Percentiles rank a stretch among this genome's conserved stretches.
Conservation (phyloP, 345 rosid genomes). For the Populus simonii region DNA sequence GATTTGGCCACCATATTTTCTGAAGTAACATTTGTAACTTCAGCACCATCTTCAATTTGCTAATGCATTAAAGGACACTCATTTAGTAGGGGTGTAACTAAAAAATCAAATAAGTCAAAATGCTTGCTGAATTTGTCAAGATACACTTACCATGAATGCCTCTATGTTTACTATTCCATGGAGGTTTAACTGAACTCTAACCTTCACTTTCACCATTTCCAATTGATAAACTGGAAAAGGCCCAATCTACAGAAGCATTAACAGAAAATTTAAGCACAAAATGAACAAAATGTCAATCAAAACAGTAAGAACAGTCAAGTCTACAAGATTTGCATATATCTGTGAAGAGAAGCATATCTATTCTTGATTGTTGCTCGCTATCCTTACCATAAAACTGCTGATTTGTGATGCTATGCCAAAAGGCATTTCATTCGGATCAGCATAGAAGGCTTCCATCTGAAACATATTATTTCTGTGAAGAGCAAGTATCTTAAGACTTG, state of each 20-base stretch:
- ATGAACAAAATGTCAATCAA: not conserved
- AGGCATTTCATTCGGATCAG: conserved; percentile 49
- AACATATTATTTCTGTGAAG: conserved; percentile 65
- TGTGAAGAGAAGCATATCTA: no score
- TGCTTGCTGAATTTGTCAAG: not conserved
- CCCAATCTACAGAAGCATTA: conserved; percentile 51
- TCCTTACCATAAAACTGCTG: conserved; percentile 62
- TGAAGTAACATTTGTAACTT: not conserved
- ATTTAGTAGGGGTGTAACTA: not conserved
- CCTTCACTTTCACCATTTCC: conserved; percentile 71
- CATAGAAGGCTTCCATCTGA: conserved; percentile 60
- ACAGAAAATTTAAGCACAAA: not conserved
- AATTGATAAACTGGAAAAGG: conserved; percentile 65
- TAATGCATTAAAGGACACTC: not conserved
- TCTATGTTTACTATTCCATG: conserved; percentile 77
- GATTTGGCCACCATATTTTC: not conserved
- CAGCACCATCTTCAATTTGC: not conserved
- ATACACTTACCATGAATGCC: conserved; percentile 64
- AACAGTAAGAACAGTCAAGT: no score
- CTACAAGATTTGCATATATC: no score
- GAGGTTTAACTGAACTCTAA: conserved; percentile 66
- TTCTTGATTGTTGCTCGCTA: no score
- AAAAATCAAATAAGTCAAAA: not conserved
- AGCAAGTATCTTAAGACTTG: conserved; percentile 73
- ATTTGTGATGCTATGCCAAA: conserved; percentile 52